phyloP scores from a whole-genome alignment of 2,329 filamentous ascomycete genomes.

The Fusarium agapanthi region DNA sequence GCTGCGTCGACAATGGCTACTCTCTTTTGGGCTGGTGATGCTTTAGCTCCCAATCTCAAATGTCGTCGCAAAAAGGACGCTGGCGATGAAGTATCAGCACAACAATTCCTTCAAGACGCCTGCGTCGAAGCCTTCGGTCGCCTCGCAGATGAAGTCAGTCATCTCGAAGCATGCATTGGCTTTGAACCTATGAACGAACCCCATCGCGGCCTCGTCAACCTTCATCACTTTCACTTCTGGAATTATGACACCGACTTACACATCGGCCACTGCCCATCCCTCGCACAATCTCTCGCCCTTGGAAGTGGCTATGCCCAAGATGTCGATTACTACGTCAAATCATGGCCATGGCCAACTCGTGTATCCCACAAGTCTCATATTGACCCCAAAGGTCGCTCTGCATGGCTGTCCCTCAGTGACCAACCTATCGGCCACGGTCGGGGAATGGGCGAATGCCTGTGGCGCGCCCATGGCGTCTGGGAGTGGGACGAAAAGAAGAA shows the following conservation, averaged over 20 bases:
- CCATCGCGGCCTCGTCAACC: constrained; percentile 52
- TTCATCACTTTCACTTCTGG: constrained; percentile 51
- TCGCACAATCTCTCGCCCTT: constrained; percentile 51
- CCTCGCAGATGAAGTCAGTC: constrained; percentile 45
- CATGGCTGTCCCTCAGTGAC: constrained; percentile 43
- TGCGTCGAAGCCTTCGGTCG: constrained; percentile 48
- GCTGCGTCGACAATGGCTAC: constrained; percentile 47
- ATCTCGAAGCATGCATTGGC: constrained; percentile 49
- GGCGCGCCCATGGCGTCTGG: constrained; percentile 52
- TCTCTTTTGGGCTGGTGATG: constrained; percentile 43
- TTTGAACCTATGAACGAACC: constrained; percentile 56
- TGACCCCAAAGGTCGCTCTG: constrained; percentile 50
- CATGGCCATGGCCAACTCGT: constrained; percentile 53
- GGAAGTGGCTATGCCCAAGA: constrained; percentile 51
- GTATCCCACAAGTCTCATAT: constrained; percentile 47
- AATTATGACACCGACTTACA: constrained; percentile 55
- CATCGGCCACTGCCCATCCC: constrained; percentile 51
- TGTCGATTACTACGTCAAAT: constrained; percentile 52
- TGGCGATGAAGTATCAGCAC: constrained; percentile 40
- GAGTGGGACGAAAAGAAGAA: constrained; percentile 47
- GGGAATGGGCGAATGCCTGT: constrained; percentile 50
- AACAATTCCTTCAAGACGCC: constrained; percentile 45
- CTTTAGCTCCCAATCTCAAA: constrained; percentile 42
- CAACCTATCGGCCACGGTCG: constrained; percentile 5
- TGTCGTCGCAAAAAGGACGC: constrained; percentile 31